phyloP scores from a whole-genome alignment of 352 stramenopile species.

The Phytophthora vignae region DNA sequence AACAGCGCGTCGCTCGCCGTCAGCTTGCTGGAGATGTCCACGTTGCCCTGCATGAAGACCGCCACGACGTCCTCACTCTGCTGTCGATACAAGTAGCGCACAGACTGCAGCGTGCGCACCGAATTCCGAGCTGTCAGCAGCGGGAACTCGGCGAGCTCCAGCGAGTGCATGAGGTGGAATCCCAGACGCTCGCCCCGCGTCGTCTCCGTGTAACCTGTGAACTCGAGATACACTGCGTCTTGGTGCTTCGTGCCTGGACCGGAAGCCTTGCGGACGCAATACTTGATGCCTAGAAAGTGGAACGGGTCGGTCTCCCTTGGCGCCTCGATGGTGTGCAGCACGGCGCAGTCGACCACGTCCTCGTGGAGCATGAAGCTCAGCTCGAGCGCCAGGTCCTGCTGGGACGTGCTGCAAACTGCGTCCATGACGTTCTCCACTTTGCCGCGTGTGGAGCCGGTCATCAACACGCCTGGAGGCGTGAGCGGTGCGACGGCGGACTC shows the following conservation, averaged over 20 bases:
- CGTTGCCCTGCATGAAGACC: slow-evolving; percentile 56
- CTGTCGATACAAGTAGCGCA: slow-evolving; percentile 56
- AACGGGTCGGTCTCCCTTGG: slow-evolving; percentile 40
- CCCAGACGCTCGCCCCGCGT: slow-evolving; percentile 45
- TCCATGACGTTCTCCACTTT: slow-evolving; percentile 58
- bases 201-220: slow-evolving; percentile 40
- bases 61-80: slow-evolving; percentile 54
- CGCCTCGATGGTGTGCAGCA: slow-evolving; percentile 36
- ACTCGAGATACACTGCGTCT: slow-evolving; percentile 45
- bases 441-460: slow-evolving; percentile 43
- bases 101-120: slow-evolving; percentile 12
- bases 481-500: slow-evolving; percentile 14
- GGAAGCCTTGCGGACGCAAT: slow-evolving; percentile 14
- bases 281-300: slow-evolving; percentile 45
- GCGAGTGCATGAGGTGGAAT: slow-evolving; percentile 49
- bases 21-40: slow-evolving; percentile 28
- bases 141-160: slow-evolving; percentile 43
- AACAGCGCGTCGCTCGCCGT: slow-evolving; percentile 46
- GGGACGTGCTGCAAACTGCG: slow-evolving; percentile 38
- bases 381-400: slow-evolving; percentile 49
- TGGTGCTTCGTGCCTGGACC: slow-evolving; percentile 25
- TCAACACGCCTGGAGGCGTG: slow-evolving; percentile 27
- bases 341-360: slow-evolving; percentile 31
- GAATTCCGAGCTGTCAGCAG: slow-evolving; percentile 36
- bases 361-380: slow-evolving; percentile 29